Evolutionary conservation across 345 rosid species (phyloP).

Genomic region (Acer yangbiense): DNA sequence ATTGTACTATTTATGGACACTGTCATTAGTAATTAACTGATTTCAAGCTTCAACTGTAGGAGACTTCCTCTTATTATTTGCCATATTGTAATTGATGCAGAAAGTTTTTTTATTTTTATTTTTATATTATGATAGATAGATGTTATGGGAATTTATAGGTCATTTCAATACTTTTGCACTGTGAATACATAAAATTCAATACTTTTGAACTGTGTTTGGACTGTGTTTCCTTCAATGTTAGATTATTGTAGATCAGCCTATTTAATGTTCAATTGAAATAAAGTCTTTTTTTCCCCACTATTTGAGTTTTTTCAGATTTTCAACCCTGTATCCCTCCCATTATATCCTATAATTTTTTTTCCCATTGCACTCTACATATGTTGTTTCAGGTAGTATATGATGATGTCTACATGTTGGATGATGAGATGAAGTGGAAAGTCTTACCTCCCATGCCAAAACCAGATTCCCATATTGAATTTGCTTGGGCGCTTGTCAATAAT

Average conservation of each 20-base stretch:
- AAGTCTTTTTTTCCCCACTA: background rate
- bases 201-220: background rate
- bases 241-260: background rate
- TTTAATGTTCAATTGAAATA: background rate
- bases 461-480: conserved; percentile 92
- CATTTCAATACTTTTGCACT: background rate
- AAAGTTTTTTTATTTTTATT: background rate
- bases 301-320: background rate
- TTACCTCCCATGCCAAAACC: conserved; percentile 89
- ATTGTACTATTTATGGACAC: background rate
- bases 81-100: background rate
- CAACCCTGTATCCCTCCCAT: background rate
- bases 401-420: conserved; percentile 89
- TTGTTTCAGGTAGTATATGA: conserved; percentile 75
- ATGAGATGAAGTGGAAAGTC: conserved; percentile 86
- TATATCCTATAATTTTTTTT: background rate
- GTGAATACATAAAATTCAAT: background rate
- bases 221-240: background rate
- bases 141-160: background rate
- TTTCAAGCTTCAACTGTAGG: background rate
- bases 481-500: conserved; percentile 88
- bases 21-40: background rate
- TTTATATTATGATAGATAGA: background rate
- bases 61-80: background rate
- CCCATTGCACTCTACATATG: background rate